phyloP scores from a whole-genome alignment of 495 filamentous ascomycete species.

The Entonaema liquescens region DNA sequence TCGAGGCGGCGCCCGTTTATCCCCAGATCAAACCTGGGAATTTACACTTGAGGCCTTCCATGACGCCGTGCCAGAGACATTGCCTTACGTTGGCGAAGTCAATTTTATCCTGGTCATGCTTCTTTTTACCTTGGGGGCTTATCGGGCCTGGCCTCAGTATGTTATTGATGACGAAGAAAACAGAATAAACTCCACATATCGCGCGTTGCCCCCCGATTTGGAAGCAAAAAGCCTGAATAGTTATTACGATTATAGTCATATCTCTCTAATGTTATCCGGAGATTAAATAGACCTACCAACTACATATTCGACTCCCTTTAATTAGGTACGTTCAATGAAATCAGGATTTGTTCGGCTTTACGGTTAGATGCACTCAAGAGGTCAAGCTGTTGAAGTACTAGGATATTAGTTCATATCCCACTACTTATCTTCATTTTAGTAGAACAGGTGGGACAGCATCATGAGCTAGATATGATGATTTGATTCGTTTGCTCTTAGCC shows the following conservation, averaged over 20 bases:
- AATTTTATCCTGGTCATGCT: conserved; percentile 10
- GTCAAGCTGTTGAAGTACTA: neutral
- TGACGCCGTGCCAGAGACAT: conserved; percentile 1
- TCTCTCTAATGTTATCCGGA: neutral
- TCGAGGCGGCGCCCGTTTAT: conserved; percentile 42
- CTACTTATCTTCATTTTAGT: neutral
- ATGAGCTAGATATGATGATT: neutral
- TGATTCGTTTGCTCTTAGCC: neutral
- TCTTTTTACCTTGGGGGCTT: neutral
- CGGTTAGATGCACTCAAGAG: too few species aligned
- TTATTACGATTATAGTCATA: neutral
- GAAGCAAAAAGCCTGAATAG: neutral
- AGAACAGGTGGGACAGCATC: neutral
- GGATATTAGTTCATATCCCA: neutral
- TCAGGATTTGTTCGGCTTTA: too few species aligned
- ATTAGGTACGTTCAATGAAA: too few species aligned
- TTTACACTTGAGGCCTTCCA: conserved; percentile 32
- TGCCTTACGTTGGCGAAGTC: neutral
- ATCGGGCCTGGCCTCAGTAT: neutral
- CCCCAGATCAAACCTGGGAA: conserved; percentile 48
- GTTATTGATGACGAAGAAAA: neutral
- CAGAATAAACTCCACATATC: neutral
- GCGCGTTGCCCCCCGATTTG: neutral
- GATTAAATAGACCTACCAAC: neutral
- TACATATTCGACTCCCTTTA: too few species aligned